Evolutionary conservation across 2,329 filamentous ascomycete species (phyloP), one percentile per base, ranked within the genome.

Genomic region (Penicillium capsulatum): DNA sequence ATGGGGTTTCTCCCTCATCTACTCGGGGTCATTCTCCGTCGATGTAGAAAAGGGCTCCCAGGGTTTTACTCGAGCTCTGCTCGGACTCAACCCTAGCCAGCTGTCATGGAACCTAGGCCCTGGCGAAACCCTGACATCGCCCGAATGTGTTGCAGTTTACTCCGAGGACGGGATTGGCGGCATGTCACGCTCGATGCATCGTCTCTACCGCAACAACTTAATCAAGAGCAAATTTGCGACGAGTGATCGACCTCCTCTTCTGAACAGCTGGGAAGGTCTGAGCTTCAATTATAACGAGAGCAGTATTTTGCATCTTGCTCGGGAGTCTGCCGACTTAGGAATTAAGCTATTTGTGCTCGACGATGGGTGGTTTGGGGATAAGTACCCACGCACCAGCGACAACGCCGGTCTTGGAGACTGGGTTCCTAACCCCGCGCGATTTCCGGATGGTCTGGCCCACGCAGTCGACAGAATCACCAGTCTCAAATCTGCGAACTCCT

Each of bases 201-300:
- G 76, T 0, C 64, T 84, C 0, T 84, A 79, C 55, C 74, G 75
- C 31, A 74, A 77, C 35, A 75, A 83, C 48, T 69, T 83, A 34
- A 77, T 81, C 43, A 65, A 74, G 52, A 75, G 74, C 58, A 74
- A 79, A 42, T 72, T 73, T 45, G 78, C 71, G 7, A 65, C 66
- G 7, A 61, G 71, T 48, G 69, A 69, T 8, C 73, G 73, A 0
- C 80, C 79, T 0, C 66, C 74, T 0, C 59, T 84, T 30, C 68
- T 83, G 15, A 84, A 84, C 56, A 81, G 77, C 26, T 84, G 80
- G 80, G 80, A 84, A 54, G 80, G 79, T 0, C 64, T 82, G 0
- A 69, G 69, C 10, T 81, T 80, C 49, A 60, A 80, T 47, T 77
- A 73, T 57, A 78, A 83, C 48, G 65, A 77, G 34, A 73, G 66